These are phyloP conservation scores for Rusavskia elegans DNA, from an alignment of 495 filamentous ascomycete genomes.

Conservation along the genomic window DNA sequence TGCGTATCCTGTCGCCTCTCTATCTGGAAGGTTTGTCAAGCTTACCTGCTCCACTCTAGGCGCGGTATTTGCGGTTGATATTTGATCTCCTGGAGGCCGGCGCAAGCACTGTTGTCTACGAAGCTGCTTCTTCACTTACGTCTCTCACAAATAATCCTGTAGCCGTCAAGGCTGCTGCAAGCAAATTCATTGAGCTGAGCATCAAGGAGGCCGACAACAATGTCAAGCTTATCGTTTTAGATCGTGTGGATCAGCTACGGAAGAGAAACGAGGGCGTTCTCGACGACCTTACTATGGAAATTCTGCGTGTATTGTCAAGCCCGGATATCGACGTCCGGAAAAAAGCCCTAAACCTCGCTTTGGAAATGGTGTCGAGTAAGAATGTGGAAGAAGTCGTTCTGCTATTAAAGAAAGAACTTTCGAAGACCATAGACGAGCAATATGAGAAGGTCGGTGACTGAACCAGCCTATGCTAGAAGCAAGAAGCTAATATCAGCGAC, in stretches of 20 bases:
- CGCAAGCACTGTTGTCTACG: constrained; percentile 90
- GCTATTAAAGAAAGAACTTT: constrained; percentile 90
- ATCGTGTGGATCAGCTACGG: constrained; percentile 82
- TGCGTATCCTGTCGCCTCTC: constrained; percentile 17
- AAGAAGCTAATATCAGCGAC: constrained; percentile 13
- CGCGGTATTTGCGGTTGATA: constrained; percentile 81
- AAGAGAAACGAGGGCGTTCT: constrained; percentile 85
- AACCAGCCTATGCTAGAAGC: background rate
- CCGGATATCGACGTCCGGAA: constrained; percentile 91
- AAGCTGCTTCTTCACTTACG: constrained; percentile 94
- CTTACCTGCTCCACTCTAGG: constrained; percentile 12
- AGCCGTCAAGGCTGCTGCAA: constrained; percentile 89
- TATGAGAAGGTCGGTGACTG: constrained; percentile 61
- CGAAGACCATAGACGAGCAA: constrained; percentile 95
- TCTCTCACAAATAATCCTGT: constrained; percentile 91
- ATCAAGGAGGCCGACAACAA: constrained; percentile 98
- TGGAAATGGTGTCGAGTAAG: constrained; percentile 98
- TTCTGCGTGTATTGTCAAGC: constrained; percentile 87
- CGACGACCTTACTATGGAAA: constrained; percentile 96
- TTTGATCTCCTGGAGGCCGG: constrained; percentile 92
- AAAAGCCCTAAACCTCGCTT: constrained; percentile 78
- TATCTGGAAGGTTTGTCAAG: background rate
- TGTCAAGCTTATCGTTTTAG: constrained; percentile 93
- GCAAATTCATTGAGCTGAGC: constrained; percentile 89
- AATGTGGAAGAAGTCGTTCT: constrained; percentile 97